A percentile compares a stretch with the other conserved stretches of the same genome.
Evolutionary conservation across 2,329 filamentous ascomycete genomes (phyloP).

Genomic region (Tolypocladium paradoxum): DNA sequence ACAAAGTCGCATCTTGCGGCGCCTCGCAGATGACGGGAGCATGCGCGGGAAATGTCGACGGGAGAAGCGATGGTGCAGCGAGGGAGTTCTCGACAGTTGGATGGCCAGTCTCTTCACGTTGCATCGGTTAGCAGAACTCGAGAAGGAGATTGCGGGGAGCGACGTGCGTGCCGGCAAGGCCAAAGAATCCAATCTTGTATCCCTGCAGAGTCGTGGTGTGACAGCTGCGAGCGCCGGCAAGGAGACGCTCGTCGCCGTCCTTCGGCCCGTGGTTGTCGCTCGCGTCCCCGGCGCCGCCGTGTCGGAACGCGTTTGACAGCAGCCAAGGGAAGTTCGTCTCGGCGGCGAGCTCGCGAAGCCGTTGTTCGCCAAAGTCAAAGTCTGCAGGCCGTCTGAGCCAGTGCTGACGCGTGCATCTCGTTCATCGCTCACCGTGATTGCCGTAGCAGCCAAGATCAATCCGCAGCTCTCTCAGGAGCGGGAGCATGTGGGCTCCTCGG

Average conservation of each 20-base stretch:
- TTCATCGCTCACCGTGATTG: constrained; percentile 2
- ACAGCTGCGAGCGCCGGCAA: constrained; percentile 4
- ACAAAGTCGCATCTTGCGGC: constrained; percentile 11
- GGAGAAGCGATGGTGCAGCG: constrained; percentile 6
- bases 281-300: neutral
- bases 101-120: constrained; percentile 6
- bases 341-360: constrained; percentile 1
- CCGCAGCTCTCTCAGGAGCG: constrained; percentile 1
- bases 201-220: neutral
- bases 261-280: too few species aligned
- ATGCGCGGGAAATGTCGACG: neutral
- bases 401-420: too few species aligned
- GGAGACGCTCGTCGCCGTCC: constrained; percentile 1
- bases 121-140: neutral
- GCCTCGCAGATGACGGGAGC: constrained; percentile 3
- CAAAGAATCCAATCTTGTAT: constrained; percentile 7
- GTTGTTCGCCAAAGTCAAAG: constrained; percentile 6
- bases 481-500: constrained; percentile 6
- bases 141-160: neutral
- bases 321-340: constrained; percentile 5
- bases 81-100: constrained; percentile 6
- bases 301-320: constrained; percentile 5
- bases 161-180: constrained; percentile 6
- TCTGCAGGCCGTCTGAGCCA: neutral
- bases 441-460: constrained; percentile 7